These are phyloP conservation scores for Cryptococcus deneoformans DNA, from an alignment of 1,284 basidiomycete species.

Conservation along the genomic window DNA sequence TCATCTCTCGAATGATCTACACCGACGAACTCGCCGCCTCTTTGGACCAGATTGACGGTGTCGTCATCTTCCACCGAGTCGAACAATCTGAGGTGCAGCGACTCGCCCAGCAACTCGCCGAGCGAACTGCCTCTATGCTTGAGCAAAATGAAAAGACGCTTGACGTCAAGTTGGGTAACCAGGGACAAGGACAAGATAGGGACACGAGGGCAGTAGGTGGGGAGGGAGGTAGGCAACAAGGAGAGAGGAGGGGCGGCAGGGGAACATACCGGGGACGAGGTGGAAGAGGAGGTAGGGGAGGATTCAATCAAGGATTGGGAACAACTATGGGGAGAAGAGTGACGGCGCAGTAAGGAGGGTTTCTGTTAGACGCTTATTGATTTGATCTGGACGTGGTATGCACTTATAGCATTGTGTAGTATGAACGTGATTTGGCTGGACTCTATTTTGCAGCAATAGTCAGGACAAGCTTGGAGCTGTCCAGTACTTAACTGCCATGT, in stretches of 20 bases:
- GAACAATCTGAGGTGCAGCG: slow-evolving; percentile 89
- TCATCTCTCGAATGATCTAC: slow-evolving; percentile 99
- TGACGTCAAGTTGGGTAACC: slow-evolving; percentile 77
- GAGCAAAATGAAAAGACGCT: slow-evolving; percentile 96
- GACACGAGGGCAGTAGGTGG: slow-evolving; percentile 51
- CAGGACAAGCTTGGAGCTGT: too few relatives aligned
- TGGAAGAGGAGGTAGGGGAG: slow-evolving; percentile 29
- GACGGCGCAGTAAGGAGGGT: slow-evolving; percentile 8
- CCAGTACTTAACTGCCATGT: too few relatives aligned
- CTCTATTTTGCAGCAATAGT: too few relatives aligned
- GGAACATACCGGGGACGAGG: slow-evolving; percentile 38
- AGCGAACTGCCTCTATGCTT: slow-evolving; percentile 81
- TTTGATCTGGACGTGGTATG: not conserved
- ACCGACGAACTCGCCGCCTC: slow-evolving; percentile 92
- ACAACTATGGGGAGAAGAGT: slow-evolving; percentile 16
- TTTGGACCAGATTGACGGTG: slow-evolving; percentile 81
- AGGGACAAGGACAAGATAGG: slow-evolving; percentile 57
- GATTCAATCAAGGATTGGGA: slow-evolving; percentile 18
- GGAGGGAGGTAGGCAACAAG: slow-evolving; percentile 23
- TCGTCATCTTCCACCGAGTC: slow-evolving; percentile 85
- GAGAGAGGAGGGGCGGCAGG: slow-evolving; percentile 42
- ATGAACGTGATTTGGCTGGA: too few relatives aligned
- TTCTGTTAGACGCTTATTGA: not conserved
- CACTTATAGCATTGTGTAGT: too few relatives aligned
- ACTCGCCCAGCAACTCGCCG: slow-evolving; percentile 80